Evolutionary conservation across 2,329 filamentous ascomycete species (phyloP).

Genomic region (Alternaria incomplexa): DNA sequence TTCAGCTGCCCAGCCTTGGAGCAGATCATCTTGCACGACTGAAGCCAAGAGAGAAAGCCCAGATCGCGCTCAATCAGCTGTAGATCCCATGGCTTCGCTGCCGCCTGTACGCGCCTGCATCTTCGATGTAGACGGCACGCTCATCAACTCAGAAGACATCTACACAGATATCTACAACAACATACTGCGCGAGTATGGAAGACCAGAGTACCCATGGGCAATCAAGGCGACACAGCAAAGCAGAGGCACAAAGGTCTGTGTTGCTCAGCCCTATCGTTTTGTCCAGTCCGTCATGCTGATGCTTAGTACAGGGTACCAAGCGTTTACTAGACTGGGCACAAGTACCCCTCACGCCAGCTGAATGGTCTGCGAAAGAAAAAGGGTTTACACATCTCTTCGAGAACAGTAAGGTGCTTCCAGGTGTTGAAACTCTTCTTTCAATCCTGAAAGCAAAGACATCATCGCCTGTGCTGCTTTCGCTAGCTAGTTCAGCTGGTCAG

Average conservation of each 20-base stretch:
- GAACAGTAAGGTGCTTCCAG: slow-evolving; percentile 3
- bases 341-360: slow-evolving; percentile 17
- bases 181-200: slow-evolving; percentile 26
- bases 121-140: slow-evolving; percentile 45
- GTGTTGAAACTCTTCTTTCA: background rate
- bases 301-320: slow-evolving; percentile 17
- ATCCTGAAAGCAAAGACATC: background rate
- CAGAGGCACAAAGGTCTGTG: slow-evolving; percentile 19
- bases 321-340: slow-evolving; percentile 29
- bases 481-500: slow-evolving; percentile 7
- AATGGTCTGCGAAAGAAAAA: slow-evolving; percentile 24
- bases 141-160: slow-evolving; percentile 46
- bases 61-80: background rate
- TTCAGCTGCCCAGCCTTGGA: background rate
- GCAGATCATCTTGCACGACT: background rate
- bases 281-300: background rate
- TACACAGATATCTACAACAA: slow-evolving; percentile 26
- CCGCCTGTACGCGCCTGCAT: slow-evolving; percentile 42
- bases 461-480: background rate
- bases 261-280: background rate
- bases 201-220: slow-evolving; percentile 24
- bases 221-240: slow-evolving; percentile 32
- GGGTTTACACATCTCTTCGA: slow-evolving; percentile 16
- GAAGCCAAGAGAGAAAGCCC: background rate
- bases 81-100: background rate